Evolutionary conservation across 768 basidiomycete species (phyloP).

Genomic region (Brasilioporus rufonigricans): DNA sequence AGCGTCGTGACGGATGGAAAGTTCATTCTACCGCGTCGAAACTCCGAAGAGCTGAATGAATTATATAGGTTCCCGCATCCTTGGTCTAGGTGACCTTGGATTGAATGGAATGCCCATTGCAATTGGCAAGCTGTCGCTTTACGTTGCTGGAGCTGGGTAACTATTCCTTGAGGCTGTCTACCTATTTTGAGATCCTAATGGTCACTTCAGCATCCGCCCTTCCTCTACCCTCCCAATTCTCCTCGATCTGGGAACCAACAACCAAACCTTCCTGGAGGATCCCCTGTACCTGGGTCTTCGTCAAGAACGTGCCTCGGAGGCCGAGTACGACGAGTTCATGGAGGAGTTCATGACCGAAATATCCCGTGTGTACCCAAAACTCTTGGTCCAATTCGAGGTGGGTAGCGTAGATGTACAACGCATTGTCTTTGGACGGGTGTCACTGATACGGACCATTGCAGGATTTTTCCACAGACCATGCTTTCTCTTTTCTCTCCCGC

Average conservation of each 20-base stretch:
- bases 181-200: not conserved
- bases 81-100: slow-evolving; percentile 84
- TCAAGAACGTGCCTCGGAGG: slow-evolving; percentile 60
- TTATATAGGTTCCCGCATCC: slow-evolving; percentile 70
- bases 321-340: slow-evolving; percentile 79
- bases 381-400: slow-evolving; percentile 85
- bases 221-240: slow-evolving; percentile 78
- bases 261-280: slow-evolving; percentile 72
- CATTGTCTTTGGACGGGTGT: not conserved
- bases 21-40: slow-evolving; percentile 11
- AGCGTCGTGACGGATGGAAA: slow-evolving; percentile 89
- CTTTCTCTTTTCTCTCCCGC: slow-evolving; percentile 78
- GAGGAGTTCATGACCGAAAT: slow-evolving; percentile 92
- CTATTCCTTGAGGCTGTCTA: slow-evolving; percentile 12
- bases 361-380: slow-evolving; percentile 67
- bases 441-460: slow-evolving; percentile 26
- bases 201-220: slow-evolving; percentile 59
- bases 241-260: slow-evolving; percentile 90
- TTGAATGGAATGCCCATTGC: slow-evolving; percentile 87
- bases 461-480: slow-evolving; percentile 92
- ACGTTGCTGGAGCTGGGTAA: slow-evolving; percentile 87
- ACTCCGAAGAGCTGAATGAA: slow-evolving; percentile 1
- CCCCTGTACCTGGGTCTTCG: slow-evolving; percentile 88
- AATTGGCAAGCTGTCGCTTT: slow-evolving; percentile 90
- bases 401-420: slow-evolving; percentile 1